phyloP scores from a whole-genome alignment of 257 asterid genomes.

The Nicotiana attenuata region DNA sequence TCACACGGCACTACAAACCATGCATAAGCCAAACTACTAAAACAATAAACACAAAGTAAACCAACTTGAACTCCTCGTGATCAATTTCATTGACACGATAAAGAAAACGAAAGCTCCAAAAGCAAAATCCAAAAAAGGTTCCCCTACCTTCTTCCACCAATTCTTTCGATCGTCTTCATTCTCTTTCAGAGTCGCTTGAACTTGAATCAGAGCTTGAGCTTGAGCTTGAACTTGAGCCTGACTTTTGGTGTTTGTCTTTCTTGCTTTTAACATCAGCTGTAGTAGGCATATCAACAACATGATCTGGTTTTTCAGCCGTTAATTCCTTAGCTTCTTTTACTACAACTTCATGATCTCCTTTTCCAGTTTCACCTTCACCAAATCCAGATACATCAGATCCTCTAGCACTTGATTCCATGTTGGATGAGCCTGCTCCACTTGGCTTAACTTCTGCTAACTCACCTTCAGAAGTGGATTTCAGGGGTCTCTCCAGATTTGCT shows the following conservation, averaged over 20 bases:
- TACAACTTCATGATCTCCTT: neutral
- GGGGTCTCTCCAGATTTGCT: conserved; percentile 18
- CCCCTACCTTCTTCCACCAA: neutral
- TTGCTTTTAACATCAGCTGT: conserved; percentile 25
- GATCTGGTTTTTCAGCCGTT: conserved; percentile 22
- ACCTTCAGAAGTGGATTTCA: conserved; percentile 20
- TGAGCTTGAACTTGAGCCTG: conserved; percentile 42
- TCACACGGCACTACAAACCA: conserved; percentile 20
- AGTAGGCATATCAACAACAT: conserved; percentile 22
- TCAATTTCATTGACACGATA: no score
- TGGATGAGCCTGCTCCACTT: conserved; percentile 24
- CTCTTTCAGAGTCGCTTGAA: conserved; percentile 53
- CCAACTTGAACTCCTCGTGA: neutral
- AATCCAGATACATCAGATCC: conserved; percentile 2
- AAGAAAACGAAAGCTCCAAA: neutral
- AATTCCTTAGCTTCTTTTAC: conserved; percentile 10
- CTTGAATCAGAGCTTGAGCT: conserved; percentile 58
- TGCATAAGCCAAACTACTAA: conserved; percentile 6
- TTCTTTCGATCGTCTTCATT: conserved; percentile 18
- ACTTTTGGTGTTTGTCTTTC: conserved; percentile 27
- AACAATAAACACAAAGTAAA: conserved; percentile 3
- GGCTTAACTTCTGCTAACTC: conserved; percentile 21
- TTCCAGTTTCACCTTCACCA: neutral
- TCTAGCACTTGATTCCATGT: conserved; percentile 9
- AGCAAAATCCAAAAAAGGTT: neutral